Conservation (phyloP, 768 basidiomycete species). For the Tricholoma matsutake region DNA sequence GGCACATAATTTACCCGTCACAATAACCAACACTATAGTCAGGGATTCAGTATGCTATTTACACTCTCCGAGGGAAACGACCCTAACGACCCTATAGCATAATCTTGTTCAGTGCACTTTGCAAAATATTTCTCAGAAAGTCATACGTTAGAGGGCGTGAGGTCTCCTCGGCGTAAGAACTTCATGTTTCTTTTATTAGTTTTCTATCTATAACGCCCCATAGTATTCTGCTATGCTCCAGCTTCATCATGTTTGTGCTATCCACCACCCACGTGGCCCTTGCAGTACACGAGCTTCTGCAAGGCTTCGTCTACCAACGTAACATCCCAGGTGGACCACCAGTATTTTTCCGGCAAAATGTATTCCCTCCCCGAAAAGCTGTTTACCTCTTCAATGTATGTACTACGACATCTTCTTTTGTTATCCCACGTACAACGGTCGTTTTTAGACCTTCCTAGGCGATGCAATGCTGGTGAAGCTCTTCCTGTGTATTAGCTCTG, state of each 20-base stretch:
- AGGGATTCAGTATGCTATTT: conserved; percentile 25
- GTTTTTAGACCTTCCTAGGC: conserved; percentile 19
- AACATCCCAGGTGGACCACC: conserved; percentile 14
- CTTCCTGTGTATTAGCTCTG: background rate
- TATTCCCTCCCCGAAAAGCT: conserved; percentile 26
- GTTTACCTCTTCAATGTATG: conserved; percentile 28
- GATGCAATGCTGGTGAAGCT: conserved; percentile 21
- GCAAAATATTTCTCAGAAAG: conserved; percentile 17
- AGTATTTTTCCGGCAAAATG: conserved; percentile 20
- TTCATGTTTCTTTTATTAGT: background rate
- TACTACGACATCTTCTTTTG: background rate
- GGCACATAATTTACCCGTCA: background rate
- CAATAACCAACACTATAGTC: background rate
- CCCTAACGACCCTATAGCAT: conserved; percentile 12
- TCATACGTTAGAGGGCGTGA: conserved; percentile 20
- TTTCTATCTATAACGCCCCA: background rate
- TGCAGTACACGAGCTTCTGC: conserved; percentile 21
- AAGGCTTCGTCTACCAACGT: conserved; percentile 22
- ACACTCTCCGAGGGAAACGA: background rate
- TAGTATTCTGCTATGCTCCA: conserved; percentile 20
- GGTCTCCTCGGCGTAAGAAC: conserved; percentile 15
- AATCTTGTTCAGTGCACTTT: conserved; percentile 22
- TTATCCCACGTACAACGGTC: background rate
- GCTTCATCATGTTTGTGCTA: conserved; percentile 23
- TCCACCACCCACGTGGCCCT: conserved; percentile 26